Evolutionary conservation across 371 early-diverging fungal species (phyloP), one percentile per base, ranked within the genome.

Genomic region (Mortierella sp.): DNA sequence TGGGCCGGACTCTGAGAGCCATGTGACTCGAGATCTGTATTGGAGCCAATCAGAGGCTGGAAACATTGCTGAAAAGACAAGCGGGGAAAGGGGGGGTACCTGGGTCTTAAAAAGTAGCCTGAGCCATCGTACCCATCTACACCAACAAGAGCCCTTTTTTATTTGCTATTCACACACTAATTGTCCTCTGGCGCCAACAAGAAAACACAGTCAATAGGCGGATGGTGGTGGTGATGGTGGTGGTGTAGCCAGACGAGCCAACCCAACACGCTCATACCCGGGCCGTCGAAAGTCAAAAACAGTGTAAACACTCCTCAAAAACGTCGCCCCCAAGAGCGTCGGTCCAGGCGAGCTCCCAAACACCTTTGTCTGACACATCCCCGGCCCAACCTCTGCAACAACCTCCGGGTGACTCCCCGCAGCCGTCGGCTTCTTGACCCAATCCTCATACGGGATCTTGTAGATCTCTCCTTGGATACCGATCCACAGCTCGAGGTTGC

Each of bases 271-370:
- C 71, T 81, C 82, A 31, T 52, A 43, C 9, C 82, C 78, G 0
- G 74, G 71, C 5, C 34, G 31, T n/a, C 71, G 71, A 58, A 77
- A 81, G 40, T 81, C 82, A 77, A 81, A 81, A 10, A 81, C 68
- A 8, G 77, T 81, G 58, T 81, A 81, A 7, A 81, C 82, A 13
- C 48, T 53, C 8, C 78, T 73, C 64, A 81, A 26, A 58, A 81
- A 81, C 11, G 67, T 53, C 1, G 74, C 48, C 0, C 82, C 82
- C 29, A 81, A n/a, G 8, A 81, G 48, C 19, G 63, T 77, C 24
- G 82, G 82, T 1, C 82, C 82, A 0, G 82, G 82, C 5, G 81
- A 80, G 29, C 77, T 77, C 5, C 82, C 82, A 74, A 45, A 81
- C 29, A 81, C 74, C 37, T 65, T 81, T 4, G 77, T 31, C 61